These are phyloP conservation scores for Santalum album DNA, from an alignment of 164 flowering plant species.

Conservation along the genomic window DNA sequence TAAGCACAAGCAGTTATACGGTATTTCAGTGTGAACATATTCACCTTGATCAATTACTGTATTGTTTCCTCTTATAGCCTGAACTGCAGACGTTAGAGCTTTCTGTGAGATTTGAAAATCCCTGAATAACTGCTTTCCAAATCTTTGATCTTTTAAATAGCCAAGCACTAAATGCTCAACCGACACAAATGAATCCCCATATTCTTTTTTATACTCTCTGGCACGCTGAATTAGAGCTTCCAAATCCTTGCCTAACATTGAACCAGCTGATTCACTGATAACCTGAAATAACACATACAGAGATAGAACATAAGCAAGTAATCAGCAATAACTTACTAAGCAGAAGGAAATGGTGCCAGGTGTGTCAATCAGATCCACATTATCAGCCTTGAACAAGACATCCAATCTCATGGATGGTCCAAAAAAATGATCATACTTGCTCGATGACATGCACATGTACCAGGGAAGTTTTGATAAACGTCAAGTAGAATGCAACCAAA, in stretches of 20 bases:
- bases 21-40: no score
- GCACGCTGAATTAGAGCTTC: conserved; percentile 80
- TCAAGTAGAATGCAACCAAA: no score
- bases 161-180: conserved; percentile 95
- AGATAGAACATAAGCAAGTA: not conserved
- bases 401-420: no score
- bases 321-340: not conserved
- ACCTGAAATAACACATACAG: conserved; percentile 35
- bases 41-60: conserved; percentile 91
- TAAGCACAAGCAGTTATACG: not conserved
- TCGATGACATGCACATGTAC: no score
- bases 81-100: conserved; percentile 56
- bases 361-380: not conserved
- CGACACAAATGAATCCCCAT: conserved; percentile 81
- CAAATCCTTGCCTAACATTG: conserved; percentile 90
- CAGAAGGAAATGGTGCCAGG: not conserved
- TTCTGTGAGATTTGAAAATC: conserved; percentile 64
- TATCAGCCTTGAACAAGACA: not conserved
- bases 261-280: conserved; percentile 75
- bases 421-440: no score
- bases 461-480: no score
- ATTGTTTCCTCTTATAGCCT: conserved; percentile 81
- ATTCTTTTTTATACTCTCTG: conserved; percentile 80
- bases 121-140: conserved; percentile 81
- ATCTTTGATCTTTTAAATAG: conserved; percentile 63